phyloP scores from a whole-genome alignment of 208 protist species.

The Tritrichomonas foetus region DNA sequence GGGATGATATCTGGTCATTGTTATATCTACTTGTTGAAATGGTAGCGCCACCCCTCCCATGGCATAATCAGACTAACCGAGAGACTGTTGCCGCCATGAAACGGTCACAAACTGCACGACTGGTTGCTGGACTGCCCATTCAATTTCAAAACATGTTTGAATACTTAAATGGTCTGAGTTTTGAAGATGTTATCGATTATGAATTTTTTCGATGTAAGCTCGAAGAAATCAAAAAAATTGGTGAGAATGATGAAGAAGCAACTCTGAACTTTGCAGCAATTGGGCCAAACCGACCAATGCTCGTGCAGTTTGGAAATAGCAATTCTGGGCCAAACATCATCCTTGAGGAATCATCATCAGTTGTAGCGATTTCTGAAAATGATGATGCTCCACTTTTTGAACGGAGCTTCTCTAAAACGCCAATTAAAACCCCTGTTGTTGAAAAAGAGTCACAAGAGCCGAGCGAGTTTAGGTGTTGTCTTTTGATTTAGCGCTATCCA shows the following conservation, averaged over 20 bases:
- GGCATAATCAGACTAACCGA: not conserved
- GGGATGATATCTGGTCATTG: conserved; percentile 23
- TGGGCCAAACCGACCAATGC: too few relatives aligned
- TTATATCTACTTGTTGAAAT: conserved; percentile 38
- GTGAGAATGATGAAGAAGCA: not conserved
- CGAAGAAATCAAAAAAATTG: not conserved
- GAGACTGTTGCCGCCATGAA: not conserved
- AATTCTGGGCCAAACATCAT: too few relatives aligned
- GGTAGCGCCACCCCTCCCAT: not conserved
- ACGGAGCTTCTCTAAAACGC: too few relatives aligned
- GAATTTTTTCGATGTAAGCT: not conserved
- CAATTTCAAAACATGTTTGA: not conserved
- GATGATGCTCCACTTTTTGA: too few relatives aligned
- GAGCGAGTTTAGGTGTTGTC: too few relatives aligned
- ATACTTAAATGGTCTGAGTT: not conserved
- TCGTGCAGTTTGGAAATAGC: too few relatives aligned
- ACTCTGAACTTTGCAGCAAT: too few relatives aligned
- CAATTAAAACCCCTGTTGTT: too few relatives aligned
- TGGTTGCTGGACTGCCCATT: not conserved
- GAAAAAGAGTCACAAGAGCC: too few relatives aligned
- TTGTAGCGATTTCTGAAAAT: too few relatives aligned
- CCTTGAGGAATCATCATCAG: too few relatives aligned
- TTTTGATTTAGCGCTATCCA: too few relatives aligned
- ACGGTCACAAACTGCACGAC: not conserved
- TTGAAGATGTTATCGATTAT: conserved; percentile 22